Evolutionary conservation across 176 grass and related monocot species (phyloP).

Genomic region (Aegilops sharonensis): DNA sequence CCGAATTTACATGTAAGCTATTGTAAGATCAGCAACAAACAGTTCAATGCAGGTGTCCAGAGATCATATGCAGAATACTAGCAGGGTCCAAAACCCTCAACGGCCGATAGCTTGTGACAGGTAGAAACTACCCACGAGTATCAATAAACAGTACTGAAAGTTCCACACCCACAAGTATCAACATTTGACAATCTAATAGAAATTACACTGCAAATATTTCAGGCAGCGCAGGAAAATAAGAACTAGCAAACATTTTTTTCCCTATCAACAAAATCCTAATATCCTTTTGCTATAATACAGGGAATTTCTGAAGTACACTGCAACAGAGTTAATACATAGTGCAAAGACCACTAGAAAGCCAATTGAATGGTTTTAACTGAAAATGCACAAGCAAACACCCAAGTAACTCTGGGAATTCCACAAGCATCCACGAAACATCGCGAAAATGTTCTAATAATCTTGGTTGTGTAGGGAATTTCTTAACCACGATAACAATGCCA

Average conservation of each 20-base stretch:
- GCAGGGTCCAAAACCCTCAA: neutral
- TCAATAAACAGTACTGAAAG: neutral
- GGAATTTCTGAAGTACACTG: neutral
- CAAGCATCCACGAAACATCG: neutral
- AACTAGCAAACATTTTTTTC: neutral
- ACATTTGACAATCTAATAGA: neutral
- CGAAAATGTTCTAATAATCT: too few relatives aligned
- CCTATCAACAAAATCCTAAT: neutral
- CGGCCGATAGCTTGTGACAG: neutral
- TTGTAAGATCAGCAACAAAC: neutral
- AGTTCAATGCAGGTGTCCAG: neutral
- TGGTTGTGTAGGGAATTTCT: neutral
- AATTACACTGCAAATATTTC: neutral
- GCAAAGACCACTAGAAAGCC: neutral
- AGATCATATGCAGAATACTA: neutral
- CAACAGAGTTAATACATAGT: neutral
- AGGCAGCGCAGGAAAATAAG: neutral
- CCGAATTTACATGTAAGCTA: neutral
- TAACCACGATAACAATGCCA: neutral
- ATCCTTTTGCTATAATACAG: neutral
- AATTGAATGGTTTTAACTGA: neutral
- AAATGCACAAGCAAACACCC: neutral
- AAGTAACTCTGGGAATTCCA: neutral
- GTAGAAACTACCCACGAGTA: neutral
- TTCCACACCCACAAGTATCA: neutral